Conservation (phyloP, 768 basidiomycete species). For the Suillus occidentalis region DNA sequence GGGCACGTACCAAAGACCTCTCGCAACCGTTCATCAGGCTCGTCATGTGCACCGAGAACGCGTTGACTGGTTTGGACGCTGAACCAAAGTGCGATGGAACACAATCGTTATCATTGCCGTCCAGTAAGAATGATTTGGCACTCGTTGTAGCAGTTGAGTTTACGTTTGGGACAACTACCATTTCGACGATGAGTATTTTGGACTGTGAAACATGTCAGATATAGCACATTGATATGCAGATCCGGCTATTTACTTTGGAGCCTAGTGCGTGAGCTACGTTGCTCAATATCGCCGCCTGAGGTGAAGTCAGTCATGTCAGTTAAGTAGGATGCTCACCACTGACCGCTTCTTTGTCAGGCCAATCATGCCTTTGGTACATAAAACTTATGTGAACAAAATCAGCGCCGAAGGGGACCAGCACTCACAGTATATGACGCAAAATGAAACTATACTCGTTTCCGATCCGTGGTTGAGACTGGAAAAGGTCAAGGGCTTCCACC, state of each 20-base stretch:
- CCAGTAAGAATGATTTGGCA: not conserved
- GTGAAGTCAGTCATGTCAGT: not conserved
- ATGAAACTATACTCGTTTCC: constrained; percentile 4
- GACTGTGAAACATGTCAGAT: constrained; percentile 1
- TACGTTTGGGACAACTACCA: not conserved
- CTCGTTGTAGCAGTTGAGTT: not conserved
- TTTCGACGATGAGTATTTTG: constrained; percentile 5
- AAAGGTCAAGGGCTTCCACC: constrained; percentile 41
- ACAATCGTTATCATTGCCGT: not conserved
- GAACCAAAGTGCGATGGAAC: constrained; percentile 2
- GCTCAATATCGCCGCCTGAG: not conserved
- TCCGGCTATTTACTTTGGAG: not conserved
- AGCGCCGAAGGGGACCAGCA: not conserved
- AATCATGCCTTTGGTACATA: constrained; percentile 12
- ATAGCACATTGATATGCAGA: not conserved
- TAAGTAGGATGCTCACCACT: not conserved
- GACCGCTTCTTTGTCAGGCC: constrained; percentile 14
- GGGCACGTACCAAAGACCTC: constrained; percentile 1
- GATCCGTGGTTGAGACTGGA: constrained; percentile 32
- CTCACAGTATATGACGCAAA: constrained; percentile 6
- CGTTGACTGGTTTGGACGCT: not conserved
- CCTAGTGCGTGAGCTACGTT: not conserved
- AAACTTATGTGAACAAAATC: not conserved
- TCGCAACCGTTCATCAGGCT: not conserved
- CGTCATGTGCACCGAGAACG: not conserved